Base-by-base conservation (phyloP, 768 basidiomycete species). In the Mycena rebaudengoi region DNA sequence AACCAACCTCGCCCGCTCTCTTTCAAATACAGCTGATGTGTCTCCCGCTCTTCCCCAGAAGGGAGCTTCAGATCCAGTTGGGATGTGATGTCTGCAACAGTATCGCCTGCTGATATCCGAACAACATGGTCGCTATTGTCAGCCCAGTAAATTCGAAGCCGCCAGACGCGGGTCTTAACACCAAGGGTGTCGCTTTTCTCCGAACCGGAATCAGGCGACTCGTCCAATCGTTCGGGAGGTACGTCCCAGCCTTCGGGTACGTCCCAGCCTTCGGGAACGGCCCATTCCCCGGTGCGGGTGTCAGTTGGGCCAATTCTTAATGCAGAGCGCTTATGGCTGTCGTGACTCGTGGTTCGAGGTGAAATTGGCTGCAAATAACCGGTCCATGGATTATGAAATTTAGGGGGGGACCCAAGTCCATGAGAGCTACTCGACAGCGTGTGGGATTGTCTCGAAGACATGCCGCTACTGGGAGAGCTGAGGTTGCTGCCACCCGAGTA, bases 91-190 rank as follows among this genome's bases (percentile, higher is more conserved):
- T 41, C 21, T 13, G 32, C 50, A 0, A 65, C 64, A 4, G 90
- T 94, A 14, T 89, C 86, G 13, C 78, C 74, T 41, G 91, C 76
- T 0, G 84, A 82, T 49, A 93, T 86, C 6, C 83, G 78, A 20
- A 91, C 83, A 57, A 92, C 84, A 61, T 91, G 88, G 71, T 88
- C 93, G 8, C 85, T 84, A 45, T 85, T 86, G 69, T 92, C 89
- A 33, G 86, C 84, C 8, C 90, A 85, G 71, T 94, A 91, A 61
- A 98, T 88, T 46, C 94, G 87, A 11, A 65, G 54, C 23, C 57
- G 41, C 62, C 49, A 60, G 32, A 28, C 43, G 56, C 37, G 52
- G 33, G 32, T 23, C 5, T 50, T 65, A 21, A 16, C 65, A 23
- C n/a, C 30, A 37, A 35, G 40, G 23, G 28, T 49, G 13, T 54